Conservation (phyloP, 345 rosid species). For the Lepidium africanum region DNA sequence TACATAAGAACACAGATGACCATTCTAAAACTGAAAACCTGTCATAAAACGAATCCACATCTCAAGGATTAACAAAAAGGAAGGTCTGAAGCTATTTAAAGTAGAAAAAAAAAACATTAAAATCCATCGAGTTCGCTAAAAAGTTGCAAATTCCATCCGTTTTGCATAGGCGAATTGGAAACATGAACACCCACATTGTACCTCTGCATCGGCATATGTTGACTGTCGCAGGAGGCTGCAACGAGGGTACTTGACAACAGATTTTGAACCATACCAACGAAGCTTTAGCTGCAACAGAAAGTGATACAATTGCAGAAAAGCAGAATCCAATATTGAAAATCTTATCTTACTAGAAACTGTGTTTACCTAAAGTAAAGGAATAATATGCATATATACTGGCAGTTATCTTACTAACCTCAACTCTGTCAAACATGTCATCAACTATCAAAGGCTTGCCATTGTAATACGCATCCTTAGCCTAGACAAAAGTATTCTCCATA, state of each 20-base stretch:
- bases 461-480: slow-evolving; percentile 91
- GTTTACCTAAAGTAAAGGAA: background rate
- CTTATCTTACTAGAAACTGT: background rate
- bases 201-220: slow-evolving; percentile 92
- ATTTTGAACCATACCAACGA: slow-evolving; percentile 85
- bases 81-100: background rate
- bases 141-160: background rate
- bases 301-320: background rate
- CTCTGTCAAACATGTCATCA: slow-evolving; percentile 97
- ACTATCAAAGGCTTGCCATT: slow-evolving; percentile 77
- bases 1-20: background rate
- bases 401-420: slow-evolving; percentile 68
- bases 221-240: slow-evolving; percentile 85
- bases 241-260: slow-evolving; percentile 90
- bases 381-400: background rate
- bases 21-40: background rate
- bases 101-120: background rate
- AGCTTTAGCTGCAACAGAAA: slow-evolving; percentile 53
- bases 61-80: background rate
- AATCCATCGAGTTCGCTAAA: background rate
- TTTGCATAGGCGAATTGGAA: background rate
- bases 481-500: background rate
- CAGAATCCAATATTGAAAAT: background rate
- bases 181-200: slow-evolving; percentile 30
- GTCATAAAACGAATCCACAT: background rate